Conservation (phyloP, 257 asterid species). For the Buddleja alternifolia region DNA sequence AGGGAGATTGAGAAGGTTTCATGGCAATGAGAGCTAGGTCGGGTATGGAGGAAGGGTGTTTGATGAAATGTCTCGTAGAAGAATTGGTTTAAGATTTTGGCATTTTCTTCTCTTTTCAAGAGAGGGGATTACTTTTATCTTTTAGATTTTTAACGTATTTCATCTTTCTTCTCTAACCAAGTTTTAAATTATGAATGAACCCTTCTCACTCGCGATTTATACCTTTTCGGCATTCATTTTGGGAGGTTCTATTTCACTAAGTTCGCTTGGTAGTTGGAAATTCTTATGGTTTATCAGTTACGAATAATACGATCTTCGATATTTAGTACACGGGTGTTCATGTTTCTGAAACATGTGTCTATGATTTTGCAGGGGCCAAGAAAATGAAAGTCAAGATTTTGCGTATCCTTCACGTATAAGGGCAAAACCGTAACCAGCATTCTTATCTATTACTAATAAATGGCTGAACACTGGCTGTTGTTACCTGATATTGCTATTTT, state of each 20-base stretch:
- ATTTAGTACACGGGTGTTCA: neutral
- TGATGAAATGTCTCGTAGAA: constrained; percentile 25
- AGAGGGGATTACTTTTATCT: neutral
- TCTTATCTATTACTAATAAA: too few species aligned
- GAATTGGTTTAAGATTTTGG: neutral
- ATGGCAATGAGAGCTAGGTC: too few species aligned
- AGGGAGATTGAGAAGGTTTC: too few species aligned
- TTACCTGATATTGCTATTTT: too few species aligned
- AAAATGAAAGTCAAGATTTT: constrained; percentile 83
- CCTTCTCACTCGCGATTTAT: too few species aligned
- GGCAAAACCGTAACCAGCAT: too few species aligned
- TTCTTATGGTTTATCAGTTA: neutral
- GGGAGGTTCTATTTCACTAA: neutral
- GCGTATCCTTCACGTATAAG: constrained; percentile 61
- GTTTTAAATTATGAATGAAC: too few species aligned
- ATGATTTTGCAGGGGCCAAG: constrained; percentile 51
- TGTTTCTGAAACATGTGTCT: constrained; percentile 13
- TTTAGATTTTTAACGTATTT: neutral
- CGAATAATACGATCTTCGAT: neutral
- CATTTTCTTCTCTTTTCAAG: neutral
- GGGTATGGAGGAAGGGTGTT: too few species aligned
- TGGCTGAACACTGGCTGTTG: too few species aligned
- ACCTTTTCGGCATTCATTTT: too few species aligned
- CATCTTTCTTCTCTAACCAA: too few species aligned
- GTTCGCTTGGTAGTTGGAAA: too few species aligned